Percentiles rank a stretch among this genome's conserved stretches.
Conservation (phyloP, 495 filamentous ascomycete genomes). For the Hypomontagnella monticulosa region DNA sequence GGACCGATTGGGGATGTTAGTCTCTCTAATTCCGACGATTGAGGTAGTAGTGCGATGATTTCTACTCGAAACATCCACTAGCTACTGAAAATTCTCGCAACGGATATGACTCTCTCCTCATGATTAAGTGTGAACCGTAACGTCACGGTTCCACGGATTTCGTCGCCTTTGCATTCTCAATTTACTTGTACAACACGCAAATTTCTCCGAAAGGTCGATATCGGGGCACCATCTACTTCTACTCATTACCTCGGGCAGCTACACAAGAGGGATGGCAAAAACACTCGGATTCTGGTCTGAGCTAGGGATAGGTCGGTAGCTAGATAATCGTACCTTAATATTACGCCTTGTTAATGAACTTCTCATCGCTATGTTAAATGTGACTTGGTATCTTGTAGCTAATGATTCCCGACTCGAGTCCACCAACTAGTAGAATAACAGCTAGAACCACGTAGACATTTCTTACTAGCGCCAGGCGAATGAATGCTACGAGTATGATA, state of each 20-base stretch:
- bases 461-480: no score
- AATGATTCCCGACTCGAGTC: no score
- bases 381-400: no score
- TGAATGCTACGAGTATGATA: no score
- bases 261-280: conserved; percentile 1
- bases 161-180: background rate
- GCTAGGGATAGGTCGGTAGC: conserved; percentile 8
- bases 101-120: background rate
- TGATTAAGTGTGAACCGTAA: conserved; percentile 7
- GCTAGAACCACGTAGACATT: no score
- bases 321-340: conserved; percentile 14
- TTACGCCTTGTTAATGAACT: background rate
- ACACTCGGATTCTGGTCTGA: background rate
- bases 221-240: conserved; percentile 6
- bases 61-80: background rate
- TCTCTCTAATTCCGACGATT: background rate
- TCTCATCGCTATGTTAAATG: background rate
- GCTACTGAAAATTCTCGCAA: background rate
- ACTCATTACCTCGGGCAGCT: background rate
- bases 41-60: background rate
- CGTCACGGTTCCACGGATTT: background rate
- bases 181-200: background rate
- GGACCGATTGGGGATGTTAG: background rate
- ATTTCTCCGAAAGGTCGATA: background rate
- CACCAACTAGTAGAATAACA: no score